Conservation (phyloP, 169 alveolate genomes). For the Plasmodium yoelii region DNA sequence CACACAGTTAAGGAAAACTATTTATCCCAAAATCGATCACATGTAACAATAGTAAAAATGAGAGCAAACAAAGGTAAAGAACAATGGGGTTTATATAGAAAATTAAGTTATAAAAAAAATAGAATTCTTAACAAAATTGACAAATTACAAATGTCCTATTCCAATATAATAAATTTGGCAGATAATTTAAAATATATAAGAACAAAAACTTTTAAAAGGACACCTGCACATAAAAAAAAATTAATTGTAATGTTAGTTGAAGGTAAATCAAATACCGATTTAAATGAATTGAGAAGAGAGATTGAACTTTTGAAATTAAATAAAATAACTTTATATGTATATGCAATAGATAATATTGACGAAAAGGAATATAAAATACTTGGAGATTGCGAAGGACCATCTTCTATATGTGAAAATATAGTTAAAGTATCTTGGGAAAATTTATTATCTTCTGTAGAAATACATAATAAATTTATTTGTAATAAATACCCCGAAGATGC, state of each 20-base stretch:
- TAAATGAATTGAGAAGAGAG: constrained; percentile 65
- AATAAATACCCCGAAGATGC: constrained; percentile 70
- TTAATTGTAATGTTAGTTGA: constrained; percentile 65
- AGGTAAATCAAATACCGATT: constrained; percentile 44
- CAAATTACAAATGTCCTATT: constrained; percentile 9
- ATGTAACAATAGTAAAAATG: constrained; percentile 62
- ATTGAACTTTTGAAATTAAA: constrained; percentile 46
- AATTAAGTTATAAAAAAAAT: constrained; percentile 43
- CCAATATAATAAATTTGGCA: constrained; percentile 35
- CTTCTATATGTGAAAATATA: constrained; percentile 39
- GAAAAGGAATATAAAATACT: constrained; percentile 49
- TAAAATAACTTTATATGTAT: constrained; percentile 47
- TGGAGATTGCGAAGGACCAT: constrained; percentile 63
- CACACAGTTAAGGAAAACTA: constrained; percentile 41
- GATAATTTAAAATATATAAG: constrained; percentile 40
- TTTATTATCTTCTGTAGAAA: constrained; percentile 34
- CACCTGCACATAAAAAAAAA: constrained; percentile 2
- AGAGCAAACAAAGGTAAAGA: constrained; percentile 6
- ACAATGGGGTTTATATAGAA: constrained; percentile 30
- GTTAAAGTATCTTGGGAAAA: constrained; percentile 67
- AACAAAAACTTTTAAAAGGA: constrained; percentile 12
- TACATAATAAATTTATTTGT: constrained; percentile 44
- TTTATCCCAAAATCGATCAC: constrained; percentile 49
- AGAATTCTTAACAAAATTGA: constrained; percentile 36
- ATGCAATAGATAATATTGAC: constrained; percentile 64